Conservation (phyloP, 352 stramenopile genomes). For the Globisporangium abappressorium region DNA sequence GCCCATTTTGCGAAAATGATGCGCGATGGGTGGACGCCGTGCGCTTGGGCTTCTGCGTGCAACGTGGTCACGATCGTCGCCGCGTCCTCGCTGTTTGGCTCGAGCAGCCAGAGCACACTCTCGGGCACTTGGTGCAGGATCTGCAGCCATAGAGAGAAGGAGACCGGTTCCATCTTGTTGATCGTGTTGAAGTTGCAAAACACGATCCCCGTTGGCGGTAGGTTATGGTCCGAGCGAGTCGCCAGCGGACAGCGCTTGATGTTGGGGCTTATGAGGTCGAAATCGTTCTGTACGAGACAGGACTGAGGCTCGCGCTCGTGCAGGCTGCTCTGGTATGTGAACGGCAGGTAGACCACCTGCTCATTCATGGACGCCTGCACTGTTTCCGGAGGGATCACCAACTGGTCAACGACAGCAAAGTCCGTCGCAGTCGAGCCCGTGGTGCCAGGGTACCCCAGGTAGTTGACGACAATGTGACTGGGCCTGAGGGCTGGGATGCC, state of each 20-base stretch:
- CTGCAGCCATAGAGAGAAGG: slow-evolving; percentile 88
- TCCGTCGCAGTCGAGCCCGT: slow-evolving; percentile 72
- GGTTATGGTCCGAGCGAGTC: slow-evolving; percentile 22
- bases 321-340: slow-evolving; percentile 91
- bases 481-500: slow-evolving; percentile 60
- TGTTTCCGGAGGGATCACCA: slow-evolving; percentile 57
- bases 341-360: slow-evolving; percentile 84
- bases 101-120: slow-evolving; percentile 88
- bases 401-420: slow-evolving; percentile 73
- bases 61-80: slow-evolving; percentile 39
- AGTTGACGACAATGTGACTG: slow-evolving; percentile 78
- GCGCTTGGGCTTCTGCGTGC: slow-evolving; percentile 46
- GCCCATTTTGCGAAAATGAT: slow-evolving; percentile 71
- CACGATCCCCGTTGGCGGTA: slow-evolving; percentile 36
- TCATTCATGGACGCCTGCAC: slow-evolving; percentile 62
- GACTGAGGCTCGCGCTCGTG: slow-evolving; percentile 36
- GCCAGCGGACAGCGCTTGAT: slow-evolving; percentile 17
- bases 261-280: not conserved
- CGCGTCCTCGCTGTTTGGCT: slow-evolving; percentile 23
- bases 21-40: slow-evolving; percentile 56
- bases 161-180: slow-evolving; percentile 91
- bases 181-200: slow-evolving; percentile 94
- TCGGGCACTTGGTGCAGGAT: slow-evolving; percentile 81
- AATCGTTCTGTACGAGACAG: slow-evolving; percentile 3
- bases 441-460: slow-evolving; percentile 90